phyloP scores from a whole-genome alignment of 208 protist genomes.

The Trypanosomatidae sp. region DNA sequence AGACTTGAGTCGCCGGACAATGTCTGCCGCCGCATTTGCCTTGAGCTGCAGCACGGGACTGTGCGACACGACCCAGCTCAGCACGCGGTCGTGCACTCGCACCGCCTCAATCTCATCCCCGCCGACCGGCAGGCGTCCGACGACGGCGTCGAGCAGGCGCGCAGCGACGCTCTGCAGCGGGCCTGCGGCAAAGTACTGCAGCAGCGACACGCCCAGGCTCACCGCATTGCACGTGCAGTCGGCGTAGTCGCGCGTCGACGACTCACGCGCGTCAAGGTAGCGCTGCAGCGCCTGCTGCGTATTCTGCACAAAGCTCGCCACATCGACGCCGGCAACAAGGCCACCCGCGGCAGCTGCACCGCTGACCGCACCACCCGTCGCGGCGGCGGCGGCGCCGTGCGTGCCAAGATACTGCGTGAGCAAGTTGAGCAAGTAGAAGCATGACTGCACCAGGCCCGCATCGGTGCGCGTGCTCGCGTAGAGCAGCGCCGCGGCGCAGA shows the following conservation, averaged over 20 bases:
- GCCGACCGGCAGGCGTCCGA: conserved; percentile 33
- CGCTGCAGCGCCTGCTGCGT: conserved; percentile 16
- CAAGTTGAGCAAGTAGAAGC: conserved; percentile 67
- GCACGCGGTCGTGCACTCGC: conserved; percentile 54
- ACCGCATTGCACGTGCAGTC: conserved; percentile 59
- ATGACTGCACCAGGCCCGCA: conserved; percentile 37
- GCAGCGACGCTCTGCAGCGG: conserved; percentile 6
- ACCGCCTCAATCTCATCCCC: conserved; percentile 62
- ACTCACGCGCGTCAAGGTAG: conserved; percentile 18
- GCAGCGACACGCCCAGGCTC: conserved; percentile 40
- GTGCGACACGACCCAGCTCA: conserved; percentile 37
- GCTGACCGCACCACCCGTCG: not conserved
- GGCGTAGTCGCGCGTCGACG: conserved; percentile 17
- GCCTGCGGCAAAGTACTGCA: conserved; percentile 24
- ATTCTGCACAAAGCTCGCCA: conserved; percentile 25
- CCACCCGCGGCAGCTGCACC: no score
- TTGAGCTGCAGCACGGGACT: conserved; percentile 23
- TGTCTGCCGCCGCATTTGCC: conserved; percentile 8
- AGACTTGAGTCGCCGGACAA: conserved; percentile 23
- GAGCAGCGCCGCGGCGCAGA: conserved; percentile 22
- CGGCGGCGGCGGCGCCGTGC: conserved; percentile 2
- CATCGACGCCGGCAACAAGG: conserved; percentile 8
- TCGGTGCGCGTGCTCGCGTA: conserved; percentile 34
- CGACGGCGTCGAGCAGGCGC: conserved; percentile 23
- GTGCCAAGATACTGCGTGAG: conserved; percentile 40